Conservation (phyloP, 2,329 filamentous ascomycete species). For the Aureobasidium vineae region DNA sequence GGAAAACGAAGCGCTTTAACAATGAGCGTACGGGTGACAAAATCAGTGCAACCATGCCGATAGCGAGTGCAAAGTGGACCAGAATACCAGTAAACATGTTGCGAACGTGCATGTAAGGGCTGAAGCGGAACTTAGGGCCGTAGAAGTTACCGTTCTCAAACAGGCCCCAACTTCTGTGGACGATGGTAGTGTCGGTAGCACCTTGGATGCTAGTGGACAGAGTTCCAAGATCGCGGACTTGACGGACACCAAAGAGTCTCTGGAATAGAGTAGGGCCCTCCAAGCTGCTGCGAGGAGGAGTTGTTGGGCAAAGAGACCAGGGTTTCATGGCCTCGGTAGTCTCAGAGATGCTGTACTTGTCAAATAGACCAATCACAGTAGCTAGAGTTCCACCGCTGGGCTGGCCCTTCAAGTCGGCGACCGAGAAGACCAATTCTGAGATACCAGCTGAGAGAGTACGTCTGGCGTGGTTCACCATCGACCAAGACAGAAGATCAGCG, state of each 20-base stretch:
- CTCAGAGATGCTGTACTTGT: slow-evolving; percentile 41
- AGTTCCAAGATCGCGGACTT: slow-evolving; percentile 57
- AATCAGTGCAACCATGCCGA: slow-evolving; percentile 49
- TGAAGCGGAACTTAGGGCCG: slow-evolving; percentile 58
- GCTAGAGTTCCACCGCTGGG: slow-evolving; percentile 61
- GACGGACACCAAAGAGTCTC: slow-evolving; percentile 52
- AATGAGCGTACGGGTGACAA: slow-evolving; percentile 56
- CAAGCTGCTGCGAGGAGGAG: slow-evolving; percentile 37
- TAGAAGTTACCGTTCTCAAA: slow-evolving; percentile 54
- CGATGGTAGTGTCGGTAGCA: slow-evolving; percentile 55
- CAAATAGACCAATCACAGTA: slow-evolving; percentile 61
- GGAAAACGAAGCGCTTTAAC: slow-evolving; percentile 47
- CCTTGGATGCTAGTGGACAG: slow-evolving; percentile 56
- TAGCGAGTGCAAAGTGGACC: slow-evolving; percentile 50
- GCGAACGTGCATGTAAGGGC: slow-evolving; percentile 55
- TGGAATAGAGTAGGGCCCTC: slow-evolving; percentile 40
- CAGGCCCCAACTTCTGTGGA: slow-evolving; percentile 60
- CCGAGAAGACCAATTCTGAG: slow-evolving; percentile 51
- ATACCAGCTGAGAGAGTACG: slow-evolving; percentile 52
- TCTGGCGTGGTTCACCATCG: slow-evolving; percentile 54
- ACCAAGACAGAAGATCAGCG: slow-evolving; percentile 55
- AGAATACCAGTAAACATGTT: slow-evolving; percentile 50
- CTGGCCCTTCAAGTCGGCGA: slow-evolving; percentile 55
- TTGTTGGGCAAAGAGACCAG: slow-evolving; percentile 51
- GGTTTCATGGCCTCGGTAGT: slow-evolving; percentile 52